Base-by-base conservation (phyloP, 2,329 filamentous ascomycete genomes). In the Xylariomycetidae sp. region DNA sequence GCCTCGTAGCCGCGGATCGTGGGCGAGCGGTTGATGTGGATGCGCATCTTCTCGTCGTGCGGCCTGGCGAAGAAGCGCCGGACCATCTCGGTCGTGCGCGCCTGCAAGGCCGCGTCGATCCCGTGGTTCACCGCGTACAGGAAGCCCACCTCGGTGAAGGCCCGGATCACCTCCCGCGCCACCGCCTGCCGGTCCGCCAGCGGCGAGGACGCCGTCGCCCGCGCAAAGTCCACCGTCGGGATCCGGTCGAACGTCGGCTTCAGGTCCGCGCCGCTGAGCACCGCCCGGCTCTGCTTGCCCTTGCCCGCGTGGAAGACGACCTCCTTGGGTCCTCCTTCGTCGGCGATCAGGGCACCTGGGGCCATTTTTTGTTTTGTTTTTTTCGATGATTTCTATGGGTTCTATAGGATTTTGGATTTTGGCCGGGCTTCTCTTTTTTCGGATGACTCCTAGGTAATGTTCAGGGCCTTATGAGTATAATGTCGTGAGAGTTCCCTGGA, bases 41-140 rank as follows among this genome's bases (percentile, higher is more conserved):
- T 40, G 3, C 28, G 31, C 44, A 48, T 45, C 37, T 52, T 49
- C 17, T 44, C 37, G 11, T 27, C 46, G 16, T 29, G 33, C n/a
- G 20, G 20, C 38, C 39, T 44, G 2, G 23, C 27, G 27, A 52
- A 50, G 37, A 50, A 49, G 11, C 34, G 36, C 16, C 27, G 19
- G 6, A 49, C 35, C 11, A 41, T 36, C 5, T 31, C 15, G 3
- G 27, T 30, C 4, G 27, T 34, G n/a, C 31, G 26, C 11, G 16
- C 36, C 14, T 30, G 26, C 4, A 38, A 20, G 4, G 20, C 23
- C 10, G 30, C 27, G 16, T 44, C 40, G 31, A 52, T 52, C 36
- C 49, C 47, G 30, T 50, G 44, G 39, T 48, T 44, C 26, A 37
- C 26, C 17, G 48, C 38, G 26, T 50, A 49, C 22, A 52, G 42